A percentile compares a stretch with the other conserved stretches of the same genome.
Evolutionary conservation across 2,329 filamentous ascomycete species (phyloP).

Genomic region (Colletotrichum camelliae): DNA sequence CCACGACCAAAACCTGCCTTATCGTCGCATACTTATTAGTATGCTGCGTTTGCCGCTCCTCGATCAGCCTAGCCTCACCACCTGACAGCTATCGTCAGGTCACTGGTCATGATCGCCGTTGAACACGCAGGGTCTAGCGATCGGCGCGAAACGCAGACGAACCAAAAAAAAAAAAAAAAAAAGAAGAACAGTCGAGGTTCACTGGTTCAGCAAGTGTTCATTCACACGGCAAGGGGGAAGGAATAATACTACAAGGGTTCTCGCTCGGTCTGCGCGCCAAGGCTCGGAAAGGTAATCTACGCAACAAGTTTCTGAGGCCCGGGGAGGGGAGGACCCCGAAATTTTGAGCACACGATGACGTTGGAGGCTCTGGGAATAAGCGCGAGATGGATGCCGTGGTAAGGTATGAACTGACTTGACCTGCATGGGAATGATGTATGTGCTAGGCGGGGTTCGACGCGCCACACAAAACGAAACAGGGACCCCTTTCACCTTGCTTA

Average conservation of each 20-base stretch:
- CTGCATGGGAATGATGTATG: background rate
- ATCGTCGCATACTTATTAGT: background rate
- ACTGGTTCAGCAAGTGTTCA: background rate
- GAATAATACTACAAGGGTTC: background rate
- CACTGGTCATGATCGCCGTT: background rate
- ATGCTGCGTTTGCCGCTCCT: background rate
- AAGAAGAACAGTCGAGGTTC: background rate
- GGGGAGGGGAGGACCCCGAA: background rate
- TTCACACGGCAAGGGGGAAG: background rate
- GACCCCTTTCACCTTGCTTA: background rate
- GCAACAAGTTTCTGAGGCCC: background rate
- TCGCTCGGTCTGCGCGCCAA: background rate
- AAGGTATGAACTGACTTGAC: background rate
- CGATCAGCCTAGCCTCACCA: background rate
- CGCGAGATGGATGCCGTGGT: background rate
- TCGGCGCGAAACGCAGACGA: background rate
- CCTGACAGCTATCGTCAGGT: background rate
- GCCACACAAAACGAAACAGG: background rate
- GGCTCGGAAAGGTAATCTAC: background rate
- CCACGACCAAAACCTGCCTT: background rate
- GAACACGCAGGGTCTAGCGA: background rate
- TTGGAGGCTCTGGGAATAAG: background rate
- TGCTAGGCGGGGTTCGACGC: background rate
- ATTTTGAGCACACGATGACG: conserved; percentile 15
- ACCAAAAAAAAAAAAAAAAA: background rate